phyloP scores from a whole-genome alignment of 305 asterid genomes.

The Fraxinus sp. region DNA sequence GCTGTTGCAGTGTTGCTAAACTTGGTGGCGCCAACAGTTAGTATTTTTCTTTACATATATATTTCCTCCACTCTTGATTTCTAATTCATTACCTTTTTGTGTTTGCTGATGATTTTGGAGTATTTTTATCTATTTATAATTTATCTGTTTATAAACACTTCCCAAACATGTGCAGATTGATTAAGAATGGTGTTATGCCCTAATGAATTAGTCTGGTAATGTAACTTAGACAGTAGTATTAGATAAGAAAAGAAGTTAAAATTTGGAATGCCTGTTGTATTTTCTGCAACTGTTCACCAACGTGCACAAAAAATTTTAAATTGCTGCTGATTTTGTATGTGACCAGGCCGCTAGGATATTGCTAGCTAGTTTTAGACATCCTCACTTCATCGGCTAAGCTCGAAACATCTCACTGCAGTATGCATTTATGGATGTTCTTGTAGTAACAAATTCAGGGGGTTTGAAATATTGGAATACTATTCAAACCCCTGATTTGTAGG shows the following conservation, averaged over 20 bases:
- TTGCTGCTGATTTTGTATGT: too few relatives aligned
- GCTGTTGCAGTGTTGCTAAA: conserved; percentile 59
- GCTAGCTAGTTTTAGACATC: too few relatives aligned
- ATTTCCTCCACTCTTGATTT: not conserved
- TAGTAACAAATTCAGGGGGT: not conserved
- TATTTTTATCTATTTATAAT: not conserved
- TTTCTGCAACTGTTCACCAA: too few relatives aligned
- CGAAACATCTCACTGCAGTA: not conserved
- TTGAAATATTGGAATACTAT: not conserved
- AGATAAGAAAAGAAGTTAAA: not conserved
- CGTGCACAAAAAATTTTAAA: too few relatives aligned
- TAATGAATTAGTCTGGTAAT: not conserved
- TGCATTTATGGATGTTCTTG: not conserved
- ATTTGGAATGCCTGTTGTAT: not conserved
- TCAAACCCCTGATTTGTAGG: too few relatives aligned
- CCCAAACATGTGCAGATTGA: not conserved
- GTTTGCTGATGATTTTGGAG: not conserved
- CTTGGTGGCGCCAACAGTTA: conserved; percentile 55
- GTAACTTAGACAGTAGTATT: too few relatives aligned
- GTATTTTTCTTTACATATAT: not conserved
- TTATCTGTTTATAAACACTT: too few relatives aligned
- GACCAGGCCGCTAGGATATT: too few relatives aligned
- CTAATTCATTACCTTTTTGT: not conserved
- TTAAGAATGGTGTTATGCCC: not conserved
- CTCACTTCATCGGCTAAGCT: not conserved